These are phyloP conservation scores for Senna tora DNA, from an alignment of 306 rosid species.

Conservation along the genomic window DNA sequence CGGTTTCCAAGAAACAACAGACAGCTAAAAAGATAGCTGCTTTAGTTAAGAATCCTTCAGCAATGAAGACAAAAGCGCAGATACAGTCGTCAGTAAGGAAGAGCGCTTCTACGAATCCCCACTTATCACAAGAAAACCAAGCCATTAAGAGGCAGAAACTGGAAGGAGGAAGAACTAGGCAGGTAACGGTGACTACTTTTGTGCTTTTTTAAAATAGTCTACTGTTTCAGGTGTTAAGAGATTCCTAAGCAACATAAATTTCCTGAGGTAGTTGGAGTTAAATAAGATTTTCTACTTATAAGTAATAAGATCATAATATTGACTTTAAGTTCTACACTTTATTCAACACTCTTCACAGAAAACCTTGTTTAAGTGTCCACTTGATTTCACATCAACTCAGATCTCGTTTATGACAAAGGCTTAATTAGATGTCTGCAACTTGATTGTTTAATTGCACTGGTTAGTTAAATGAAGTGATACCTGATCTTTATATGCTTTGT, in stretches of 20 bases:
- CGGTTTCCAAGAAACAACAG: conserved; percentile 62
- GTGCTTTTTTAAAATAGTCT: background rate
- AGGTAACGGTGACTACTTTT: conserved; percentile 49
- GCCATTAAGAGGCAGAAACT: conserved; percentile 93
- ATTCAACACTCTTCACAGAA: background rate
- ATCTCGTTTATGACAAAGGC: background rate
- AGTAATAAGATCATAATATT: background rate
- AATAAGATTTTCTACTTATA: background rate
- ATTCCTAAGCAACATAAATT: background rate
- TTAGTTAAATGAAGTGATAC: background rate
- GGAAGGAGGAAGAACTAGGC: conserved; percentile 87
- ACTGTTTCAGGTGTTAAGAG: too few species aligned
- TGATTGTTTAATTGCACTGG: background rate
- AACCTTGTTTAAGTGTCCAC: background rate
- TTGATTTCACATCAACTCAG: background rate
- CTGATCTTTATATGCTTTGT: background rate
- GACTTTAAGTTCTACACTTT: background rate
- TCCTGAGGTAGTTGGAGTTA: too few species aligned
- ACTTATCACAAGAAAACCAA: conserved; percentile 77
- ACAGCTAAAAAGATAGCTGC: conserved; percentile 57
- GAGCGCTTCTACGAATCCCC: conserved; percentile 50
- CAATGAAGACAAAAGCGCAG: conserved; percentile 1
- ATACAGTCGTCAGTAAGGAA: conserved; percentile 46
- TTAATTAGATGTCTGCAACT: background rate
- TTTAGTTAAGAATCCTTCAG: conserved; percentile 17